Base-by-base conservation (phyloP, 2,329 filamentous ascomycete genomes). In the Penicillium sclerotigenum region DNA sequence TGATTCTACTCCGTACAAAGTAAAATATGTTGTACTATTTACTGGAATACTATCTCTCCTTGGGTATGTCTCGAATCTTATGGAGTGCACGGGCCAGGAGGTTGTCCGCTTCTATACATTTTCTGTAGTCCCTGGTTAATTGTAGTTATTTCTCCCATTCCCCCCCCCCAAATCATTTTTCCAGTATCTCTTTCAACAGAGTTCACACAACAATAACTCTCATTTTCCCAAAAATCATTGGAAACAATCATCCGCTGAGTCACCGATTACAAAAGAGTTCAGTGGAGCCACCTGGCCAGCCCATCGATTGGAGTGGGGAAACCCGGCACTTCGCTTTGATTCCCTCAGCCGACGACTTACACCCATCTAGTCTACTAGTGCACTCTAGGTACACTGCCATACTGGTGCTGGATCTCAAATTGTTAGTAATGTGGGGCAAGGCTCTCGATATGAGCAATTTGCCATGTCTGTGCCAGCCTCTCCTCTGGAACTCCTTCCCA, bases 401-500 rank as follows among this genome's bases (percentile, higher is more conserved):
- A 26, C 41, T 20, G 24, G 42, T 16, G 38, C 47, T 34, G 33
- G 28, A 34, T 34, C 26, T 43, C 7, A 20, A 24, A 43, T 26
- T 31, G 13, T 24, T 18, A 55, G 53, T 52, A 54, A 67, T 67
- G 61, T 56, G 52, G 57, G 47, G 59, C 50, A 37, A 31, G 59
- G 49, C 50, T 36, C 50, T 43, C 66, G 72, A 14, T 71, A 76
- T 58, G 52, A 33, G 31, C 49, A 41, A 14, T 22, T 31, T 22
- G 70, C 70, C 48, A 68, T 73, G 40, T 66, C 62, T 29, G 59
- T 51, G 9, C 9, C 13, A 22, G 7, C 26, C 5, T 54, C 52
- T 16, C 47, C 34, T 26, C 34, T 67, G 42, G 65, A 60, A 36
- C 54, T 49, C 9, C 77, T 89, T 20, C 87, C 86, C 2, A 83